Conservation (phyloP, 768 basidiomycete genomes). For the Asterophora parasitica region DNA sequence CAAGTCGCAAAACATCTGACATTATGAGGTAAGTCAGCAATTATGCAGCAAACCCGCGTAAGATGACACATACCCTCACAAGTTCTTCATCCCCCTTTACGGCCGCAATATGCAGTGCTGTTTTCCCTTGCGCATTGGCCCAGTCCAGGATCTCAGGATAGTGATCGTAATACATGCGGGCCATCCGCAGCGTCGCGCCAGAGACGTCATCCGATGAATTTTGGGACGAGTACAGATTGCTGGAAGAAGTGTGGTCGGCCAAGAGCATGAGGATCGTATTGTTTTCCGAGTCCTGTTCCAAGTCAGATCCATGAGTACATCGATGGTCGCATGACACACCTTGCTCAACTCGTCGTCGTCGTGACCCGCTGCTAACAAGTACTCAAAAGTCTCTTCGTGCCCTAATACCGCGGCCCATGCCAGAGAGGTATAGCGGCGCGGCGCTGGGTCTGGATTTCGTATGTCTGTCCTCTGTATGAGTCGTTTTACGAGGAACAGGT, state of each 20-base stretch:
- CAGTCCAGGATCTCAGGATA: slow-evolving; percentile 88
- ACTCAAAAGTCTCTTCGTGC: slow-evolving; percentile 91
- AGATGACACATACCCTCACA: slow-evolving; percentile 57
- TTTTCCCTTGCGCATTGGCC: slow-evolving; percentile 88
- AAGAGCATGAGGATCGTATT: slow-evolving; percentile 92
- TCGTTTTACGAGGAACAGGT: slow-evolving; percentile 87
- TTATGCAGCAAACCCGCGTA: slow-evolving; percentile 4
- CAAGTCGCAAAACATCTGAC: slow-evolving; percentile 84
- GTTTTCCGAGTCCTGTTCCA: slow-evolving; percentile 76
- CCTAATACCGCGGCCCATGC: slow-evolving; percentile 90
- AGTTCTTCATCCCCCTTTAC: slow-evolving; percentile 88
- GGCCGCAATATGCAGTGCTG: slow-evolving; percentile 84
- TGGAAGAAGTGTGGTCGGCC: slow-evolving; percentile 66
- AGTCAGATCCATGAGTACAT: not conserved
- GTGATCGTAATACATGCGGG: slow-evolving; percentile 78
- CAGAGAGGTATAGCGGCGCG: slow-evolving; percentile 77
- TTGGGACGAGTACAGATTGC: slow-evolving; percentile 40
- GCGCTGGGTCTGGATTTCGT: slow-evolving; percentile 80
- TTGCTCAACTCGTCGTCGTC: slow-evolving; percentile 91
- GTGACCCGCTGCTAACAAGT: slow-evolving; percentile 77
- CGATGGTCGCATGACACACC: slow-evolving; percentile 34
- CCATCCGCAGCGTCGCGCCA: slow-evolving; percentile 80
- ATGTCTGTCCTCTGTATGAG: slow-evolving; percentile 84
- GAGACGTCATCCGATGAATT: slow-evolving; percentile 56
- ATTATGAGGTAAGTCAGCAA: not conserved